Percentiles rank a stretch among this genome's conserved stretches.
These are phyloP conservation scores for Blastomyces silverae DNA, from an alignment of 2,329 filamentous ascomycete species.

Conservation along the genomic window DNA sequence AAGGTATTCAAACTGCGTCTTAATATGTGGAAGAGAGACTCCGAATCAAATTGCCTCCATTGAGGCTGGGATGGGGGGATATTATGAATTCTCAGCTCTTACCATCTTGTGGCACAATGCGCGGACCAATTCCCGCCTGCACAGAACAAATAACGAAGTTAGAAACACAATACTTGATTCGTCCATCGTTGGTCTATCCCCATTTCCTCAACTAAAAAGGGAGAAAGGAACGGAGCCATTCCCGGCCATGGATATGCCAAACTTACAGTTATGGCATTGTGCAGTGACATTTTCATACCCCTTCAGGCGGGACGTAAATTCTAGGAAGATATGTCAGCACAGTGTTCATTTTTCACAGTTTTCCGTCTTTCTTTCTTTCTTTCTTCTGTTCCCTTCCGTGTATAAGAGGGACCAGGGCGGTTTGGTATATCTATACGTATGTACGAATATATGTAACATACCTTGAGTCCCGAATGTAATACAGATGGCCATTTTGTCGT, in stretches of 20 bases:
- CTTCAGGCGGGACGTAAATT: constrained; percentile 31
- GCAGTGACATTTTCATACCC: constrained; percentile 34
- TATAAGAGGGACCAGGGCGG: neutral
- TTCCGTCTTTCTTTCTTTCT: neutral
- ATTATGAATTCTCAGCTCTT: constrained; percentile 8
- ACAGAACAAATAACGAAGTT: neutral
- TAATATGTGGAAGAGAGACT: neutral
- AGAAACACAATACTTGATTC: neutral
- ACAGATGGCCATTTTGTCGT: constrained; percentile 25
- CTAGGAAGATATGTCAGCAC: constrained; percentile 19
- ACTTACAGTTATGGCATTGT: constrained; percentile 33
- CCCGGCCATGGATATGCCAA: neutral
- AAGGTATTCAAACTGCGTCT: neutral
- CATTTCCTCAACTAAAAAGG: neutral
- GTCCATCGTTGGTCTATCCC: neutral
- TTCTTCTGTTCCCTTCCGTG: neutral
- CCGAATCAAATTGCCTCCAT: neutral
- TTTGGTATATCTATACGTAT: neutral
- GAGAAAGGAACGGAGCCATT: neutral
- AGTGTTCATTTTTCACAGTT: neutral
- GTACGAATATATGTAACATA: constrained; percentile 12
- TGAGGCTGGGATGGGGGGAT: neutral
- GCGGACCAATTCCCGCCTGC: constrained; percentile 33
- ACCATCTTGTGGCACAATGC: constrained; percentile 32
- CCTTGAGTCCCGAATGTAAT: constrained; percentile 29